Percentiles rank a stretch among this genome's conserved stretches.
These are phyloP conservation scores for Hyaloscypha bicolor DNA, from an alignment of 495 filamentous ascomycete genomes.

Conservation along the genomic window DNA sequence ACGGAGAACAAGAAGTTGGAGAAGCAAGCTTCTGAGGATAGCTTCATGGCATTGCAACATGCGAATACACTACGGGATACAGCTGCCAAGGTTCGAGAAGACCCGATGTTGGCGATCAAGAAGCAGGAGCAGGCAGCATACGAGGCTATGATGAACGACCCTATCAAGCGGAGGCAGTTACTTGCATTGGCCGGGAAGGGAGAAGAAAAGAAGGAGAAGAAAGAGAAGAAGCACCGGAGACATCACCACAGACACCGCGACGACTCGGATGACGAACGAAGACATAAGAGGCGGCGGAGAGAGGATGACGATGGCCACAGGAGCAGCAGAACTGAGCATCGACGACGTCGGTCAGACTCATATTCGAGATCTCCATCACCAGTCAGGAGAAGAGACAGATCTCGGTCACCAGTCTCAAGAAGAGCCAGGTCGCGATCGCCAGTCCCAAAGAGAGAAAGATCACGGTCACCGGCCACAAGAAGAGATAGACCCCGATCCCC, in stretches of 20 bases:
- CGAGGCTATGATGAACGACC: slow-evolving; percentile 86
- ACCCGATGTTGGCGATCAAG: slow-evolving; percentile 90
- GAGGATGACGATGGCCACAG: slow-evolving; percentile 32
- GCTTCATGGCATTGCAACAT: slow-evolving; percentile 59
- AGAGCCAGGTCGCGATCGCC: slow-evolving; percentile 1
- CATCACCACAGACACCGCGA: slow-evolving; percentile 54
- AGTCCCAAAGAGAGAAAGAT: neutral
- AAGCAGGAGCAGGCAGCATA: slow-evolving; percentile 89
- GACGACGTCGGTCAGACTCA: slow-evolving; percentile 24
- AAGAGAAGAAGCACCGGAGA: slow-evolving; percentile 51
- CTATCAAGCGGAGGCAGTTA: slow-evolving; percentile 68
- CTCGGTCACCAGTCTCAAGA: slow-evolving; percentile 1
- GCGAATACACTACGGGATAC: slow-evolving; percentile 73
- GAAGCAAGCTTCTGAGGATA: slow-evolving; percentile 73
- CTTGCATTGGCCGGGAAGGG: slow-evolving; percentile 59
- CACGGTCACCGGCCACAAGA: slow-evolving; percentile 5
- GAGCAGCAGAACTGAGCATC: slow-evolving; percentile 22
- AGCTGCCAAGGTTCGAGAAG: slow-evolving; percentile 80
- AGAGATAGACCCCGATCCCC: slow-evolving; percentile 4
- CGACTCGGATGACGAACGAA: slow-evolving; percentile 34
- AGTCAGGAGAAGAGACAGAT: slow-evolving; percentile 5
- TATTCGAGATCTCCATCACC: slow-evolving; percentile 26
- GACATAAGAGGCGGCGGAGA: slow-evolving; percentile 27
- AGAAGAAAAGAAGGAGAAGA: slow-evolving; percentile 45
- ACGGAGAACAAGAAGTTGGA: slow-evolving; percentile 77